Base-by-base conservation (phyloP, 2,329 filamentous ascomycete genomes). In the Eutypa lata region DNA sequence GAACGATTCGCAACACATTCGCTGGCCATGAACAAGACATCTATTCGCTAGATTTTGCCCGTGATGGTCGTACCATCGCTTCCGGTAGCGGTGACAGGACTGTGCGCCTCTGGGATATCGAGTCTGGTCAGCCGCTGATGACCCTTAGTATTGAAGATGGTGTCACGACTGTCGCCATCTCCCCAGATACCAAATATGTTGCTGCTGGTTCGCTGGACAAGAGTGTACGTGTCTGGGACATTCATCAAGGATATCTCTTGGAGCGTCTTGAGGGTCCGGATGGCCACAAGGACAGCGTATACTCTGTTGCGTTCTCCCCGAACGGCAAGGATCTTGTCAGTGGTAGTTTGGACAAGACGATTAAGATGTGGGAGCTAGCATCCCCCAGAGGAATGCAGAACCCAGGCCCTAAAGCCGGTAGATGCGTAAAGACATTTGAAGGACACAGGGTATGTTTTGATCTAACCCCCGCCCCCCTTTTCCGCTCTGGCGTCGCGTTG, bases 1-100 rank as follows among this genome's bases (percentile, higher is more conserved):
- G 91, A 62, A 86, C 84, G 8, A 97, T 99, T 68, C 90, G 91
- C 65, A 91, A 94, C 68, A 91, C 91, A 38, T 97, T 99, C 74
- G 82, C 87, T n/a, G 94, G 94, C 22, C 94, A 99, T 72, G 94
- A 99, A 72, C 93, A 99, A 73, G 94, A 99, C 61, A 99, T 99
- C 58, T 97, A 97, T 73, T 96, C 90, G 5, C 80, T 97, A 4
- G 94, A 97, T 73, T 99, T 96, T 71, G 90, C 93, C 31, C 87
- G 91, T 42, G 95, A 97, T 63, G 93, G 93, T 37, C 88, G 91
- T 50, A 91, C 91, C 53, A 97, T 99, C 64, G 94, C 93, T 6
- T 97, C 94, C 7, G 94, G 94, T 46, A 95, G 90, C 70, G 94
- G 94, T 53, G 94, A 99, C 65, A 82, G 94, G 62, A 97, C 91